Evolutionary conservation across 768 basidiomycete species (phyloP).

Genomic region (Cubamyces sp.): DNA sequence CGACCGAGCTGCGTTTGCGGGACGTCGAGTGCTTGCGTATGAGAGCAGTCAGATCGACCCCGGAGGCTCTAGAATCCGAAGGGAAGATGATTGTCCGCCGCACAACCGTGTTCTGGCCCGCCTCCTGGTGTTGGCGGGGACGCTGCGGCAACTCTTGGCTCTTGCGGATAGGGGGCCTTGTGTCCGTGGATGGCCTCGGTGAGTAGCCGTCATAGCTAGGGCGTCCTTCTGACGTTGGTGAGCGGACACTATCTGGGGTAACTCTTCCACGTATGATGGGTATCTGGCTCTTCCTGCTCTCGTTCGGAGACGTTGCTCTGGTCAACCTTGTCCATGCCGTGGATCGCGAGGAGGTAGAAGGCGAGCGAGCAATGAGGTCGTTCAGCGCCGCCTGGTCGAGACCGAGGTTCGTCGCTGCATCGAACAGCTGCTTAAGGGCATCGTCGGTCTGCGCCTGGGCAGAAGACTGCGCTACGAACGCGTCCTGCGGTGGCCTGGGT

Average conservation of each 20-base stretch:
- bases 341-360: constrained; percentile 61
- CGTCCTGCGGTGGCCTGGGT: constrained; percentile 22
- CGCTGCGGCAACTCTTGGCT: constrained; percentile 15
- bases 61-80: constrained; percentile 62
- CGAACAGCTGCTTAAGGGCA: constrained; percentile 73
- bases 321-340: constrained; percentile 50
- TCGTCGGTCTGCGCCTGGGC: constrained; percentile 41
- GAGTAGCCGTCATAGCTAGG: constrained; percentile 38
- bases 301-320: constrained; percentile 46
- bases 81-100: constrained; percentile 82
- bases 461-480: constrained; percentile 12
- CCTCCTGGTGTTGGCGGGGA: constrained; percentile 18
- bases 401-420: constrained; percentile 75
- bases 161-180: constrained; percentile 21
- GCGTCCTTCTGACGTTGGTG: constrained; percentile 32
- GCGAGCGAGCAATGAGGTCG: constrained; percentile 72
- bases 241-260: constrained; percentile 23
- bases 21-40: constrained; percentile 57
- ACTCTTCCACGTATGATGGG: constrained; percentile 23
- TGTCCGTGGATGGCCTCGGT: constrained; percentile 35
- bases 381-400: constrained; percentile 73
- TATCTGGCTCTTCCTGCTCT: constrained; percentile 33
- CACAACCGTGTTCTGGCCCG: constrained; percentile 52
- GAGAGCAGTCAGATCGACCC: constrained; percentile 57
- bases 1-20: constrained; percentile 62